Percentiles rank a stretch among this genome's conserved stretches.
Evolutionary conservation across 306 rosid species (phyloP).

Genomic region (Phaseolus lunatus): DNA sequence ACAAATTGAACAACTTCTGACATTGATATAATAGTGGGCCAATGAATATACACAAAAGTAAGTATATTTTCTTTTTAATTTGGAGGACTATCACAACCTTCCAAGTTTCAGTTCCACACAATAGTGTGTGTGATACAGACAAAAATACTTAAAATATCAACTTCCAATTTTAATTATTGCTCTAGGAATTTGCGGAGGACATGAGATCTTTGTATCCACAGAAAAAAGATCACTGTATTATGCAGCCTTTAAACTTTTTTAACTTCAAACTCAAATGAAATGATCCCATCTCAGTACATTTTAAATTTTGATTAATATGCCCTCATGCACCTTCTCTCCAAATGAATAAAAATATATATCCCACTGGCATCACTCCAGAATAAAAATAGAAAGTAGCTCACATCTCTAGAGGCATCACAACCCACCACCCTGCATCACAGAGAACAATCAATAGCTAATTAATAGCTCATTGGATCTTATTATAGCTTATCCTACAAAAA

Average conservation of each 20-base stretch:
- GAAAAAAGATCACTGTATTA: constrained; percentile 23
- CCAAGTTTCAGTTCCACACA: constrained; percentile 44
- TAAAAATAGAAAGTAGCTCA: constrained; percentile 44
- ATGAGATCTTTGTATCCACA: constrained; percentile 41
- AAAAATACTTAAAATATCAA: constrained; percentile 28
- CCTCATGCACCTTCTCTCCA: not conserved
- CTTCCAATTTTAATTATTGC: constrained; percentile 34
- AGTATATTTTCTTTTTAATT: constrained; percentile 12
- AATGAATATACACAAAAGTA: constrained; percentile 36
- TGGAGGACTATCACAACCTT: constrained; percentile 44
- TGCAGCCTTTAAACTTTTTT: not conserved
- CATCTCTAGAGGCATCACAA: constrained; percentile 54
- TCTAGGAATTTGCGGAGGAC: constrained; percentile 43
- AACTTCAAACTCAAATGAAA: constrained; percentile 26
- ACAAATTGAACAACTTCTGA: constrained; percentile 52
- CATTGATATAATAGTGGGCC: constrained; percentile 45
- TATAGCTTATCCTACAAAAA: constrained; percentile 51
- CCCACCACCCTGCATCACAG: constrained; percentile 33
- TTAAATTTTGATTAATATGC: not conserved
- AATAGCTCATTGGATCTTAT: constrained; percentile 60
- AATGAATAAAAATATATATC: constrained; percentile 16
- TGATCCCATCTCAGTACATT: constrained; percentile 4
- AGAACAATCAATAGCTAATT: constrained; percentile 55
- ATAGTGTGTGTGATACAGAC: constrained; percentile 30
- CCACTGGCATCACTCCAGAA: not conserved